Evolutionary conservation across 139 green algal genomes (phyloP), one percentile per base, ranked within the genome.

Genomic region (Picochlorum costavermella): DNA sequence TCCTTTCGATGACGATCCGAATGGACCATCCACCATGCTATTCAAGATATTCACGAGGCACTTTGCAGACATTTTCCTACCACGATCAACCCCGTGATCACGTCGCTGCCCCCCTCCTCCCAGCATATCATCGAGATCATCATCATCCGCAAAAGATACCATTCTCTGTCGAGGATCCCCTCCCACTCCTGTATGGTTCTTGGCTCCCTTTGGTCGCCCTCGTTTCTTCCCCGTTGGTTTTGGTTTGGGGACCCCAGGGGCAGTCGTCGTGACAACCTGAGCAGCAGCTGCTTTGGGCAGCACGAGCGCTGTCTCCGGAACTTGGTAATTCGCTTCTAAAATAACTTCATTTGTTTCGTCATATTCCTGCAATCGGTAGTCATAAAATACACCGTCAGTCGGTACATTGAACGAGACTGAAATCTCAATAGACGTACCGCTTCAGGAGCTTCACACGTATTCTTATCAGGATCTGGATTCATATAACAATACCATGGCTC

Each of bases 401-500:
- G 0, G 20, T 23, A 23, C 20, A 23, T 23, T 23, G 20, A 23
- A 23, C 20, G 20, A 23, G 20, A 23, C 20, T 23, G 20, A 23
- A 23, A 23, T 23, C 20, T 40, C 33, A 40, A 40, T 12, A 8
- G 33, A 44, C 67, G 3, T 46, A 84, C 77, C 63, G 74, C 78
- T 44, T 84, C 78, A 14, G 64, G 68, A 11, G 65, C 72, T 31
- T 60, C 64, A 55, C 78, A 84, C 2, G 40, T 58, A 44, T 72
- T 74, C 12, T 56, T 65, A n/a, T 48, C 26, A 5, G 65, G 49
- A 23, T 83, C 72, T 43, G 78, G 75, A 46, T 83, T 84, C 50
- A 78, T 67, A 36, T 81, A 81, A 53, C 78, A 84, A 60, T 76
- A 84, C 75, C 75, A 84, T 16, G 75, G 68, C 25, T 67, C 60